Base-by-base conservation (phyloP, 192 early-diverging fungal genomes). In the Podochytrium sp. region DNA sequence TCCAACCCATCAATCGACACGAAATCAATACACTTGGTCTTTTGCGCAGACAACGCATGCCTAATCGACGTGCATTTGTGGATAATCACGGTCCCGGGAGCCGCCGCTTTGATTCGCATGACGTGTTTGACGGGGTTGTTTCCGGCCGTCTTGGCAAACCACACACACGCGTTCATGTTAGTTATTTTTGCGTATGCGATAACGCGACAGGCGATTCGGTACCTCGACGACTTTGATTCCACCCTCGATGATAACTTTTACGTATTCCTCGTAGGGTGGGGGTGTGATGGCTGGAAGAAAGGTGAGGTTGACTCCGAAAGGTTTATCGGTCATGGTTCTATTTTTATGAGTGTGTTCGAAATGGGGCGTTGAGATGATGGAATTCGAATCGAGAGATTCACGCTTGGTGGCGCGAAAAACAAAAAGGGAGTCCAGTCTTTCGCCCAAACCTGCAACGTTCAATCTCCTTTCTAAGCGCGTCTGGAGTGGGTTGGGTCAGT, bases 1-100 rank as follows among this genome's bases (percentile, higher is more conserved):
- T 91, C 90, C 53, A 89, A 90, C 37, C 90, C 90, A 57, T 91
- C 90, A 57, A 91, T 87, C 29, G 86, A 89, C 52, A 91, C 71
- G 53, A 73, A 73, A 43, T 75, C 76, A 20, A 78, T 71, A 14
- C 62, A 63, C 75, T 49, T 49, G 5, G 78, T 57, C 10, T 78
- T 74, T 75, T 89, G 81, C 29, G 90, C 90, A 25, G 79, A 79
- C 35, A 86, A 49, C 2, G 90, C 90, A 42, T 91, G 90, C 32
- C 90, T 81, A 50, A 91, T 86, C 18, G 90, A 70, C 7, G 89
- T 91, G 75, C 89, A 91, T 75, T 91, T 91, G 81, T 91, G 90
- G 70, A 91, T 88, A 35, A 91, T 83, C 67, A 89, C 37, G 25
- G 63, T 65, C 6, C 27, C n/a, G 1, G 63, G 63, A 7, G 63